Evolutionary conservation across 1,139 yeast species (phyloP).

Genomic region (Suzukiozyma palmioleophila): DNA sequence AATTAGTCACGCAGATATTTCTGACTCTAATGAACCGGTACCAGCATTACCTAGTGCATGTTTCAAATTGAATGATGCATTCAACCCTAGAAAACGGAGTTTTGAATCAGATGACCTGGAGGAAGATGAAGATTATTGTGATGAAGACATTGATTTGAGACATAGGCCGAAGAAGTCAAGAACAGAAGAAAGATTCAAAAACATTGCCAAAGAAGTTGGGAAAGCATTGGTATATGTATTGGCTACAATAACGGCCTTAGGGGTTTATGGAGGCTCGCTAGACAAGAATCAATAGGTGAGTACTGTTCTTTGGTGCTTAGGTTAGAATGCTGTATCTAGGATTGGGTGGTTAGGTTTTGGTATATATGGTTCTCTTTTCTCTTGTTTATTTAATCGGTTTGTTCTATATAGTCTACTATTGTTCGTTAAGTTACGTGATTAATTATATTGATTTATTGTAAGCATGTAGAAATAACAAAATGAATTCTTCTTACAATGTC

Average conservation of each 20-base stretch:
- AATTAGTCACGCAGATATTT: too few species aligned
- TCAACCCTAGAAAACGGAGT: slow-evolving; percentile 1
- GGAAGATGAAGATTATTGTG: slow-evolving; percentile 6
- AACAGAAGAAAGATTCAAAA: slow-evolving; percentile 11
- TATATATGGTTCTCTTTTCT: neutral
- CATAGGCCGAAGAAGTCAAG: slow-evolving; percentile 4
- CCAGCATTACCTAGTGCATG: too few species aligned
- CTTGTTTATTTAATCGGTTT: neutral
- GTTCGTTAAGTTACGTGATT: neutral
- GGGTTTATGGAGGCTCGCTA: slow-evolving; percentile 29
- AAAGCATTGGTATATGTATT: slow-evolving; percentile 32
- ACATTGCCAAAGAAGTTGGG: slow-evolving; percentile 27
- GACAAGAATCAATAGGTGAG: neutral
- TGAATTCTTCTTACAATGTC: too few species aligned
- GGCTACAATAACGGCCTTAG: slow-evolving; percentile 37
- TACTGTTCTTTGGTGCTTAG: neutral
- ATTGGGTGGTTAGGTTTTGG: neutral
- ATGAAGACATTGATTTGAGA: slow-evolving; percentile 9
- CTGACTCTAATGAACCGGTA: too few species aligned
- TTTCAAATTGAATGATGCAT: too few species aligned
- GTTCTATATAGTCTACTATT: neutral
- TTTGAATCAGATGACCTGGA: neutral
- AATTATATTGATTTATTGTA: neutral
- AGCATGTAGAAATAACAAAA: too few species aligned
- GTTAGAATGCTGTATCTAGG: neutral